Evolutionary conservation across 2,329 filamentous ascomycete genomes (phyloP), one percentile per base, ranked within the genome.

Genomic region (Diaporthe helianthi): DNA sequence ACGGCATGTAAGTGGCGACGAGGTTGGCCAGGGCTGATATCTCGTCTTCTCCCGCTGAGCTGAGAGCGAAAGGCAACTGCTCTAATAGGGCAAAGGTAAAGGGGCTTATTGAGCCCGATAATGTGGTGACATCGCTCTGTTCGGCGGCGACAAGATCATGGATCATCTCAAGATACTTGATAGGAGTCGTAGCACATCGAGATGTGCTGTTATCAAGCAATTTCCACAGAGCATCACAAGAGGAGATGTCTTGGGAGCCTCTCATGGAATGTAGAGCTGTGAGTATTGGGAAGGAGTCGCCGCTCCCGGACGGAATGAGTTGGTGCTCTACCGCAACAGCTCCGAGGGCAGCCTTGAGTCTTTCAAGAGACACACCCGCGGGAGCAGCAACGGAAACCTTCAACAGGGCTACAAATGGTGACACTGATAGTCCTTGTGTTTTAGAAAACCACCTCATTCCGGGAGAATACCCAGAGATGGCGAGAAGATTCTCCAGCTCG

Each of bases 371-470:
- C n/a, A 86, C 76, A 15, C 79, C 83, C 6, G 80, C 78, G 24
- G 83, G 81, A 4, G 84, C 84, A 31, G 84, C 83, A 4, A 84
- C 81, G 44, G 85, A 82, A 7, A 92, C 82, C 70, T 85, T 88
- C 7, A 95, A 78, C 26, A 95, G 84, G 0, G 89, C 89, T n/a
- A 88, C 87, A 72, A 94, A 93, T 0, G 92, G 91, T 4, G 92
- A 93, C 47, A 87, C 82, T 1, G 79, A 77, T n/a, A 92, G 82
- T 1, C 85, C 85, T 72, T 91, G 87, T 69, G 83, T 87, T 76
- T 92, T 94, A 72, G 92, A 86, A 82, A 96, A 98, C 95, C 95
- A 98, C 72, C 92, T 89, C 90, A 97, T 96, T 7, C 90, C 90
- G 0, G 92, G 89, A 3, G 94, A 97, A 74, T 90, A 89, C 72